Percentiles rank a stretch among this genome's conserved stretches.
These are phyloP conservation scores for Dictyostelium intermedium DNA, from an alignment of 78 protist species.

Conservation along the genomic window DNA sequence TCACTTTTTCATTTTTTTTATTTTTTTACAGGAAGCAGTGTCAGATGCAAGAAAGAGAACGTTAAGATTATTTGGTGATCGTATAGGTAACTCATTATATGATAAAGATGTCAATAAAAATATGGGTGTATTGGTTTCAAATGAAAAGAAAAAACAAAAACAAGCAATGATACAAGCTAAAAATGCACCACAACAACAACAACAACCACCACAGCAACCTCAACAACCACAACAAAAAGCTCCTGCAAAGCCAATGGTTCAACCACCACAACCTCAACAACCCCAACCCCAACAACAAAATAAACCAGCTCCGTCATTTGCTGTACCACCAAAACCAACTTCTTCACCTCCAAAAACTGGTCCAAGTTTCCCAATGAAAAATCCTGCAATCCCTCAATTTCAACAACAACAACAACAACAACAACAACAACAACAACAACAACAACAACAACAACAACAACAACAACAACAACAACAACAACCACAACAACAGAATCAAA, in stretches of 20 bases:
- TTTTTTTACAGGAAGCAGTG: constrained; percentile 78
- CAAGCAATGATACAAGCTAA: neutral
- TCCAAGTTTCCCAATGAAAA: neutral
- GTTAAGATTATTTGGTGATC: constrained; percentile 85
- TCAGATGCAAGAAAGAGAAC: constrained; percentile 89
- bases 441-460: neutral
- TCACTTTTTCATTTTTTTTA: neutral
- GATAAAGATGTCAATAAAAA: constrained; percentile 44
- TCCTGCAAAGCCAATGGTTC: neutral
- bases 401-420: neutral
- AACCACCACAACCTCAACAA: neutral
- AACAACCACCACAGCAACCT: neutral
- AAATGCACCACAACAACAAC: neutral
- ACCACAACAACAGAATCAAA: neutral
- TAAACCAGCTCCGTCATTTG: neutral
- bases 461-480: neutral
- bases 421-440: neutral
- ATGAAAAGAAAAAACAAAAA: neutral
- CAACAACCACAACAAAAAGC: neutral
- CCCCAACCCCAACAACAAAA: neutral
- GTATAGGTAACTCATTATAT: constrained; percentile 82
- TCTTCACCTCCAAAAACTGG: neutral
- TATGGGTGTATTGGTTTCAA: neutral
- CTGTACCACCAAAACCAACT: neutral
- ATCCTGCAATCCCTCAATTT: neutral